A percentile compares a stretch with the other conserved stretches of the same genome.
These are phyloP conservation scores for Boletus barrowsii DNA, from an alignment of 768 basidiomycete genomes.

Conservation along the genomic window DNA sequence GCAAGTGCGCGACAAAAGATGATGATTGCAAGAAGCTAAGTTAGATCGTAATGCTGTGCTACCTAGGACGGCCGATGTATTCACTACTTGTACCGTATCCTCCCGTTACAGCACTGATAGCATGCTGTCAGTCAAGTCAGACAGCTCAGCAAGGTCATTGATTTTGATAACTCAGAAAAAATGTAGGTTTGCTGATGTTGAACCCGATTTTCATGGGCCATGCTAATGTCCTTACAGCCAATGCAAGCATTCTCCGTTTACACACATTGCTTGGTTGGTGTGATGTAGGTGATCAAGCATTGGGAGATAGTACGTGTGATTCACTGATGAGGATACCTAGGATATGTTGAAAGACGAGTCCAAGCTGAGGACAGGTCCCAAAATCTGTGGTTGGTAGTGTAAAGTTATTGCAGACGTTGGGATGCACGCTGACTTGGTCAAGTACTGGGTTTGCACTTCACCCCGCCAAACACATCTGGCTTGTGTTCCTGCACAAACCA, in stretches of 20 bases:
- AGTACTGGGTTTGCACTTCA: slow-evolving; percentile 95
- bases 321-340: slow-evolving; percentile 37
- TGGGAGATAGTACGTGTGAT: background rate
- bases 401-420: slow-evolving; percentile 85
- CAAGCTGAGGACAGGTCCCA: slow-evolving; percentile 69
- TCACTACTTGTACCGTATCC: too few relatives aligned
- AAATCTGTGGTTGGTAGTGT: slow-evolving; percentile 91
- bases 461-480: slow-evolving; percentile 90
- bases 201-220: too few relatives aligned
- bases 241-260: slow-evolving; percentile 91
- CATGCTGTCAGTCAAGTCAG: too few relatives aligned
- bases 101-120: too few relatives aligned
- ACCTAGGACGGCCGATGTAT: too few relatives aligned
- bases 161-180: too few relatives aligned
- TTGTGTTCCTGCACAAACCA: slow-evolving; percentile 73
- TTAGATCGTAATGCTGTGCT: too few relatives aligned
- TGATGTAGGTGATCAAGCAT: slow-evolving; percentile 53
- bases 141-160: too few relatives aligned
- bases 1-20: too few relatives aligned
- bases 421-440: slow-evolving; percentile 88
- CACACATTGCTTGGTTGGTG: slow-evolving; percentile 92
- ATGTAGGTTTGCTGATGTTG: too few relatives aligned
- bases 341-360: slow-evolving; percentile 75
- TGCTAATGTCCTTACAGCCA: too few relatives aligned
- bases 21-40: too few relatives aligned